Conservation (phyloP, 169 alveolate genomes). For the Cryptosporidium bovis region DNA sequence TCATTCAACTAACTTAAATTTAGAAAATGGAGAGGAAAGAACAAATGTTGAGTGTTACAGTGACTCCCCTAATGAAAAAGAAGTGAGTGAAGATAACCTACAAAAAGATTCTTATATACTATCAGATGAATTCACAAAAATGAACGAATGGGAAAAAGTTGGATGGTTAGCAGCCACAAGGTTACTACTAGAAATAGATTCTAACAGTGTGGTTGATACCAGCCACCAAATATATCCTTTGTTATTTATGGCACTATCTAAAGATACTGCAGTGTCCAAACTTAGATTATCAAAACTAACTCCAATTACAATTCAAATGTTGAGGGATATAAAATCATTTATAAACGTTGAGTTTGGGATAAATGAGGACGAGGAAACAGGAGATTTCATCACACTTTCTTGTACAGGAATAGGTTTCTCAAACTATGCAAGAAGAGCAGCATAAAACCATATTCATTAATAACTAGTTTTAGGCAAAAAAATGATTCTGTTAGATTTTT, state of each 20-base stretch:
- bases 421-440: slow-evolving; percentile 52
- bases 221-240: slow-evolving; percentile 77
- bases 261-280: slow-evolving; percentile 74
- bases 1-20: not conserved
- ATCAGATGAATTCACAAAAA: not conserved
- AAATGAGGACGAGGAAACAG: slow-evolving; percentile 49
- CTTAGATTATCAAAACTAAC: slow-evolving; percentile 77
- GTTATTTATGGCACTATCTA: slow-evolving; percentile 78
- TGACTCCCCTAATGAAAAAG: not conserved
- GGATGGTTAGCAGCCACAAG: slow-evolving; percentile 77
- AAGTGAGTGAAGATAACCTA: not conserved
- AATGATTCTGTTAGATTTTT: no score
- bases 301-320: slow-evolving; percentile 76
- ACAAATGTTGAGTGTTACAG: not conserved
- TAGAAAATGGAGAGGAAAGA: slow-evolving; percentile 8
- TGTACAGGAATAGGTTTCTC: slow-evolving; percentile 67
- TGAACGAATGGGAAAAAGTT: slow-evolving; percentile 70
- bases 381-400: slow-evolving; percentile 26
- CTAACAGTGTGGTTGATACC: slow-evolving; percentile 78
- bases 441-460: not conserved
- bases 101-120: not conserved
- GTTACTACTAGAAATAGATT: slow-evolving; percentile 75
- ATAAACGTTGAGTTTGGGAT: slow-evolving; percentile 76
- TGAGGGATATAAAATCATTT: slow-evolving; percentile 76
- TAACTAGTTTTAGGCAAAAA: no score